phyloP scores from a whole-genome alignment of 2,329 filamentous ascomycete species.

The Sporothrix brunneoviolacea region DNA sequence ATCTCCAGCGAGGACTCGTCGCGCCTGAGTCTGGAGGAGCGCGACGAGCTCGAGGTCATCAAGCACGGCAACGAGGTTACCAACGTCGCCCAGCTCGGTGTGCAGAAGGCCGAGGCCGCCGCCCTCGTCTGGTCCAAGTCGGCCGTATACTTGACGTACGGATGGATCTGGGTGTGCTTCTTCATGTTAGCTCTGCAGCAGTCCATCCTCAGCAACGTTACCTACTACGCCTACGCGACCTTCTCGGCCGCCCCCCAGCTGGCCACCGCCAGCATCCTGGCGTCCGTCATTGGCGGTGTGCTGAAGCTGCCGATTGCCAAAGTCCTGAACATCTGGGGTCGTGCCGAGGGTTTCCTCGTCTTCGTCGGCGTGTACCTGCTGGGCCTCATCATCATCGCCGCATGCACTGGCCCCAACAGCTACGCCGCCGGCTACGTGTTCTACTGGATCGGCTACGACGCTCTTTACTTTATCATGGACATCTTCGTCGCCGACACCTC shows the following conservation, averaged over 20 bases:
- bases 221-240: conserved; percentile 42
- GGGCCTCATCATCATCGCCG: conserved; percentile 59
- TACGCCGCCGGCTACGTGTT: conserved; percentile 62
- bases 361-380: conserved; percentile 44
- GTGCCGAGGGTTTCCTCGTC: conserved; percentile 54
- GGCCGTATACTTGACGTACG: conserved; percentile 28
- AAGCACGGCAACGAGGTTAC: conserved; percentile 13
- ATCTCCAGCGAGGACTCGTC: not conserved
- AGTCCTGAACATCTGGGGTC: conserved; percentile 60
- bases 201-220: conserved; percentile 33
- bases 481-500: conserved; percentile 65
- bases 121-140: conserved; percentile 37
- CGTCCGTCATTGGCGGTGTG: conserved; percentile 51
- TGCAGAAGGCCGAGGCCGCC: conserved; percentile 42
- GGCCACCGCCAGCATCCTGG: conserved; percentile 46
- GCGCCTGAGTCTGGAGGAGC: conserved; percentile 15
- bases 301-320: conserved; percentile 61
- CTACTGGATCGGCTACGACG: conserved; percentile 52
- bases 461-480: conserved; percentile 35
- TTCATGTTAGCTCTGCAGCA: conserved; percentile 33
- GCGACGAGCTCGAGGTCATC: conserved; percentile 16
- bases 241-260: conserved; percentile 50
- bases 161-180: conserved; percentile 35
- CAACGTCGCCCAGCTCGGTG: conserved; percentile 34
- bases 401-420: conserved; percentile 50